Evolutionary conservation across 2,329 filamentous ascomycete species (phyloP).

Genomic region (Ceratocystiopsis brevicomis): DNA sequence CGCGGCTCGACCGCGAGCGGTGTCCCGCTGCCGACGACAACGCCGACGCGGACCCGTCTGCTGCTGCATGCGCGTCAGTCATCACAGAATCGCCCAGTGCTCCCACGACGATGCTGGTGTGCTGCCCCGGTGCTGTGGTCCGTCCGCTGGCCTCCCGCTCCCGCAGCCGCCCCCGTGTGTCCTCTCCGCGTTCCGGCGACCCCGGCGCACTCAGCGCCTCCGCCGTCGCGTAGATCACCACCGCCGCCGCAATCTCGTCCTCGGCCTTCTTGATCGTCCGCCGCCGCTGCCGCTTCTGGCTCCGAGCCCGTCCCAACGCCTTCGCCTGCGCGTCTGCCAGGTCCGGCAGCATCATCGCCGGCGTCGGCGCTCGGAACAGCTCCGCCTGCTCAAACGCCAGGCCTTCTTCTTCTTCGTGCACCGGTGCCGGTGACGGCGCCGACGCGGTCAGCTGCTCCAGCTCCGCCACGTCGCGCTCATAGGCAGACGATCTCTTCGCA

Average conservation of each 20-base stretch:
- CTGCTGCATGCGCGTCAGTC: slow-evolving; percentile 40
- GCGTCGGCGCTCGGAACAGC: slow-evolving; percentile 22
- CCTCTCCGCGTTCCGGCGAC: neutral
- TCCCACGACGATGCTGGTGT: slow-evolving; percentile 13
- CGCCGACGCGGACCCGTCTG: slow-evolving; percentile 24
- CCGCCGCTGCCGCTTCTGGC: slow-evolving; percentile 25
- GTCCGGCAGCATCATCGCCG: slow-evolving; percentile 28
- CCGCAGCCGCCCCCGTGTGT: neutral
- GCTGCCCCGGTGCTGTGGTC: slow-evolving; percentile 11
- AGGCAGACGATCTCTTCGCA: neutral
- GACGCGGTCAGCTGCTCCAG: slow-evolving; percentile 3
- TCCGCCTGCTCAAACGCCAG: slow-evolving; percentile 8
- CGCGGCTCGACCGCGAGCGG: slow-evolving; percentile 17
- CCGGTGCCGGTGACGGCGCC: slow-evolving; percentile 1
- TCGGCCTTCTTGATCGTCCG: slow-evolving; percentile 28
- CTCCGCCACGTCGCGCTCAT: slow-evolving; percentile 2
- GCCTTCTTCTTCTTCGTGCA: slow-evolving; percentile 1
- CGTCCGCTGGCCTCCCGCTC: slow-evolving; percentile 9
- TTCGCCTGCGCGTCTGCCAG: slow-evolving; percentile 20
- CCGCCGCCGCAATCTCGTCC: slow-evolving; percentile 33
- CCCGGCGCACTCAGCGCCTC: slow-evolving; percentile 25
- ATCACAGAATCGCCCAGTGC: slow-evolving; percentile 27
- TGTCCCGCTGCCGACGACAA: slow-evolving; percentile 9
- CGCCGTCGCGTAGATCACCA: slow-evolving; percentile 32
- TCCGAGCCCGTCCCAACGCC: slow-evolving; percentile 22